Conservation (phyloP, 805 yeast species). For the Middelhovenomyces tepae region DNA sequence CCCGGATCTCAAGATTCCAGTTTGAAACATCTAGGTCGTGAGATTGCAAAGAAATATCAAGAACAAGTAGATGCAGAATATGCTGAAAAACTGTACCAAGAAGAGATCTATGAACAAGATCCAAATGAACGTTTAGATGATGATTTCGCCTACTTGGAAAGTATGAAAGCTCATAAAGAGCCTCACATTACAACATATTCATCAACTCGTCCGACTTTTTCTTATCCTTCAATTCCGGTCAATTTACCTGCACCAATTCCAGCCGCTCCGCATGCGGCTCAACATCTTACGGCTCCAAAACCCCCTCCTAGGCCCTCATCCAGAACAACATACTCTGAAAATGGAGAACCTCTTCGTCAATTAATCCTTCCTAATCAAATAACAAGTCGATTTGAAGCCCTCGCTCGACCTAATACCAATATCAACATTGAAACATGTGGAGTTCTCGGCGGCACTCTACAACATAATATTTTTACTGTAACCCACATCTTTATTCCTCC, state of each 20-base stretch:
- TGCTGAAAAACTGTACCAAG: too few species aligned
- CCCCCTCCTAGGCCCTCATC: too few species aligned
- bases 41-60: too few species aligned
- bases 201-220: constrained; percentile 4
- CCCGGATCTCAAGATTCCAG: too few species aligned
- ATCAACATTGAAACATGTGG: constrained; percentile 57
- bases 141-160: background rate
- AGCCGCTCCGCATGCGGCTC: constrained; percentile 1
- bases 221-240: constrained; percentile 8
- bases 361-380: constrained; percentile 42
- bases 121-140: too few species aligned
- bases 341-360: constrained; percentile 46
- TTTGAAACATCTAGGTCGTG: too few species aligned
- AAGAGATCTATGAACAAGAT: too few species aligned
- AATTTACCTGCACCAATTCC: constrained; percentile 1
- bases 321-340: constrained; percentile 41
- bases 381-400: constrained; percentile 34
- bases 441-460: constrained; percentile 53
- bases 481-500: constrained; percentile 55
- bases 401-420: constrained; percentile 43
- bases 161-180: constrained; percentile 6
- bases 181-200: constrained; percentile 4
- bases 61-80: too few species aligned
- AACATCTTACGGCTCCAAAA: constrained; percentile 16
- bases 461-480: constrained; percentile 52